Percentiles rank a stretch among this genome's conserved stretches.
Conservation (phyloP, 306 rosid genomes). For the Prunus salicina region DNA sequence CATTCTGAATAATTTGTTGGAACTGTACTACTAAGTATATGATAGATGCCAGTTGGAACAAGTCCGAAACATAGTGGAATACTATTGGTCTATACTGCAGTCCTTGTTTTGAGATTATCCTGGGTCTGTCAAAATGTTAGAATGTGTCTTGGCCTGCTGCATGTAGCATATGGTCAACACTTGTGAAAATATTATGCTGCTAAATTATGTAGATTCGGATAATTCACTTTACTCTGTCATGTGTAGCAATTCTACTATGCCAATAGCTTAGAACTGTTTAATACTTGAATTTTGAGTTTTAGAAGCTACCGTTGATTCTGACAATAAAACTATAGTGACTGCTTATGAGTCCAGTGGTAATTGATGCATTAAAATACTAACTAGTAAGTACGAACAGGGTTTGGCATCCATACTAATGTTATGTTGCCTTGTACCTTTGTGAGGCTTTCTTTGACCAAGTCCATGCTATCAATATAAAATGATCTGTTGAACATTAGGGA, state of each 20-base stretch:
- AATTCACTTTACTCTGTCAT: not conserved
- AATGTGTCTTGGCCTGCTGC: not conserved
- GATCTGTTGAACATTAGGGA: not conserved
- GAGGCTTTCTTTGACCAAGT: not conserved
- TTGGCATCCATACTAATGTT: not conserved
- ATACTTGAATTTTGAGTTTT: constrained; percentile 1
- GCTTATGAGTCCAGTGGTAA: not conserved
- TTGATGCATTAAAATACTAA: not conserved
- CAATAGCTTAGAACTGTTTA: not conserved
- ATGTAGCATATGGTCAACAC: not conserved
- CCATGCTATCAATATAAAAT: not conserved
- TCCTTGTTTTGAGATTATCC: not conserved
- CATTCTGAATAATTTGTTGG: not conserved
- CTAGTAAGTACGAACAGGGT: not conserved
- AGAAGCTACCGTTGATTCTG: not conserved
- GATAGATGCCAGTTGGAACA: not conserved
- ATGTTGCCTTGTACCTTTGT: not conserved
- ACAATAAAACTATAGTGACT: not conserved
- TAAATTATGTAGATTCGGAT: not conserved
- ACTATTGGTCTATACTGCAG: not conserved
- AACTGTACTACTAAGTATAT: not conserved
- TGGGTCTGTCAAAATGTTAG: not conserved
- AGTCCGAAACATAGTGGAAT: not conserved
- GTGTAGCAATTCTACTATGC: not conserved
- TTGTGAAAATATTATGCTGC: not conserved